Conservation (phyloP, 2,329 filamentous ascomycete species). For the Tolypocladium sp. region DNA sequence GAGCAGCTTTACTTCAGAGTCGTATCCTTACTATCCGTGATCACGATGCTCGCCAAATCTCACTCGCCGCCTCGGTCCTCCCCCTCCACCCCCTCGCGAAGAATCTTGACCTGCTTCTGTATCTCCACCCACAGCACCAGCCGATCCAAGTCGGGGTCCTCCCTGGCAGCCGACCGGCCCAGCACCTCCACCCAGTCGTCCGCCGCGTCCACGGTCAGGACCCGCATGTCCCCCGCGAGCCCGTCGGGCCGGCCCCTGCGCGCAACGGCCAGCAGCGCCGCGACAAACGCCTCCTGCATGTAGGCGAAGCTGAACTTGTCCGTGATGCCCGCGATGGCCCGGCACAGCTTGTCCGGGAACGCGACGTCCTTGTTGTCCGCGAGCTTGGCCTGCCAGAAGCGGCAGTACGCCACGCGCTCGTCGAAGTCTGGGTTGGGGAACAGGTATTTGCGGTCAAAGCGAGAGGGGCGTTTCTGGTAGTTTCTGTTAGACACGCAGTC, state of each 20-base stretch:
- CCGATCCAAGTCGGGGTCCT: conserved; percentile 33
- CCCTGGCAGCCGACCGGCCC: conserved; percentile 15
- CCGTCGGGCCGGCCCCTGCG: conserved; percentile 6
- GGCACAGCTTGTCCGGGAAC: conserved; percentile 50
- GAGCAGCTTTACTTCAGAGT: no score
- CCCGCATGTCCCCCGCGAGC: not conserved
- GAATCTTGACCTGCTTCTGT: conserved; percentile 51
- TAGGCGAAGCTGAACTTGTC: conserved; percentile 61
- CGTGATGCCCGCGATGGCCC: conserved; percentile 52
- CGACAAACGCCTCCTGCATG: conserved; percentile 61
- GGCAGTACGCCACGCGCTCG: conserved; percentile 50
- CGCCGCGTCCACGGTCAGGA: conserved; percentile 17
- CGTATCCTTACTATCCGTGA: not conserved
- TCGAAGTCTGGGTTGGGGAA: conserved; percentile 48
- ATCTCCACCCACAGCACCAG: conserved; percentile 52
- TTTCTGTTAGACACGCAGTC: not conserved
- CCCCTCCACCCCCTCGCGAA: conserved; percentile 49
- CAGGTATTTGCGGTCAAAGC: conserved; percentile 59
- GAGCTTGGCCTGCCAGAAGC: conserved; percentile 53
- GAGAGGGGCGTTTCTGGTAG: conserved; percentile 48
- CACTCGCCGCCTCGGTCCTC: conserved; percentile 8
- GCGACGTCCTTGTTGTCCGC: conserved; percentile 46
- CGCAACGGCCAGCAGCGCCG: conserved; percentile 51
- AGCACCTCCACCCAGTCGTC: conserved; percentile 29
- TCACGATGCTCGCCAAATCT: not conserved